These are phyloP conservation scores for Groenewaldozyma sp. DNA, from an alignment of 1,139 yeast genomes.

Conservation along the genomic window DNA sequence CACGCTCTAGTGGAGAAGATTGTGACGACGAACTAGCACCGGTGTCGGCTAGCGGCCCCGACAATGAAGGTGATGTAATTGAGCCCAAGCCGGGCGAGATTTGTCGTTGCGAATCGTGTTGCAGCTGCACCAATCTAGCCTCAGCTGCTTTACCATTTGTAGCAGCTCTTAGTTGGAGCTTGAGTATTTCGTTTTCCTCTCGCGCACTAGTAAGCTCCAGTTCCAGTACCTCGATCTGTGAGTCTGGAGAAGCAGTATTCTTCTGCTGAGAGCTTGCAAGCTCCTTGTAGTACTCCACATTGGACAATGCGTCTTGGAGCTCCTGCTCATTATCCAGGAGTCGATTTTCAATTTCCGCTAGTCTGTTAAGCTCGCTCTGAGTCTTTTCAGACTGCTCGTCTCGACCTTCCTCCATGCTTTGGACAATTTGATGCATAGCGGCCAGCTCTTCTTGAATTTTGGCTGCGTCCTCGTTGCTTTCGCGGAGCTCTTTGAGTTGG, in stretches of 20 bases:
- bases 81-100: too few species aligned
- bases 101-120: too few species aligned
- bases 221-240: slow-evolving; percentile 7
- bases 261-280: slow-evolving; percentile 5
- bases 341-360: slow-evolving; percentile 28
- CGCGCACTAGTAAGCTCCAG: not conserved
- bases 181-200: not conserved
- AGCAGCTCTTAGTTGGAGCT: slow-evolving; percentile 5
- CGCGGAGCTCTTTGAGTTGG: slow-evolving; percentile 16
- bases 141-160: not conserved
- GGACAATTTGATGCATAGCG: slow-evolving; percentile 16
- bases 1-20: too few species aligned
- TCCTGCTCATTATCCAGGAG: slow-evolving; percentile 26
- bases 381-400: slow-evolving; percentile 19
- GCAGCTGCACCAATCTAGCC: too few species aligned
- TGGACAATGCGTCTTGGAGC: slow-evolving; percentile 20
- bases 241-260: slow-evolving; percentile 4
- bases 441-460: slow-evolving; percentile 15
- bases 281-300: slow-evolving; percentile 22
- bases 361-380: slow-evolving; percentile 18
- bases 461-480: slow-evolving; percentile 14
- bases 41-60: not conserved
- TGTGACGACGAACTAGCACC: too few species aligned
- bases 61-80: not conserved
- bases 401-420: slow-evolving; percentile 20